phyloP scores from a whole-genome alignment of 2,329 filamentous ascomycete genomes.

The Mariannaea sp. region DNA sequence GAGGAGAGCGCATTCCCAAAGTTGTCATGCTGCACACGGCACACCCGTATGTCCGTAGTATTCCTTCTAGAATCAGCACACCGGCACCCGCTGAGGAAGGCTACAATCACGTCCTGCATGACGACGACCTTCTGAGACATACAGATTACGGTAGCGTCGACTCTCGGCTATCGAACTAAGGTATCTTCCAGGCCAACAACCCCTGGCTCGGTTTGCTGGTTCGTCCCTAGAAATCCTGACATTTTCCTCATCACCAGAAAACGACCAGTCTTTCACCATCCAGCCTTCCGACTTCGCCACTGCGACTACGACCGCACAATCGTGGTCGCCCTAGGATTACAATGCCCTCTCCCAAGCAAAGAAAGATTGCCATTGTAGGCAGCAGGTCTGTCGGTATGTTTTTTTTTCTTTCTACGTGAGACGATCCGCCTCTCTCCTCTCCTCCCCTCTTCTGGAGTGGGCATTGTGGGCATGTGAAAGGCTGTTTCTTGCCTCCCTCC shows the following conservation, averaged over 20 bases:
- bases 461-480: slow-evolving; percentile 9
- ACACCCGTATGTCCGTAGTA: slow-evolving; percentile 26
- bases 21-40: slow-evolving; percentile 19
- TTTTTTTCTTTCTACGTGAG: background rate
- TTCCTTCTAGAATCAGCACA: slow-evolving; percentile 8
- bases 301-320: background rate
- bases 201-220: too few relatives aligned
- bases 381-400: slow-evolving; percentile 78
- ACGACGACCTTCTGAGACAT: background rate
- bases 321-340: background rate
- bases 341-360: slow-evolving; percentile 70
- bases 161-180: too few relatives aligned
- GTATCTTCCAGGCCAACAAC: too few relatives aligned
- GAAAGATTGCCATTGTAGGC: slow-evolving; percentile 95
- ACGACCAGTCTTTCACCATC: background rate
- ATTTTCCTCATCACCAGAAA: background rate
- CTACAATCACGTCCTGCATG: background rate
- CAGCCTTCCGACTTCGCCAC: background rate
- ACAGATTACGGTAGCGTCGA: too few relatives aligned
- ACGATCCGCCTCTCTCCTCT: background rate
- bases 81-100: slow-evolving; percentile 3
- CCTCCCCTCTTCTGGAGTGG: too few relatives aligned
- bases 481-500: background rate
- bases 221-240: too few relatives aligned
- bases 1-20: slow-evolving; percentile 8